Base-by-base conservation (phyloP, 345 rosid genomes). In the Isatis tinctoria region DNA sequence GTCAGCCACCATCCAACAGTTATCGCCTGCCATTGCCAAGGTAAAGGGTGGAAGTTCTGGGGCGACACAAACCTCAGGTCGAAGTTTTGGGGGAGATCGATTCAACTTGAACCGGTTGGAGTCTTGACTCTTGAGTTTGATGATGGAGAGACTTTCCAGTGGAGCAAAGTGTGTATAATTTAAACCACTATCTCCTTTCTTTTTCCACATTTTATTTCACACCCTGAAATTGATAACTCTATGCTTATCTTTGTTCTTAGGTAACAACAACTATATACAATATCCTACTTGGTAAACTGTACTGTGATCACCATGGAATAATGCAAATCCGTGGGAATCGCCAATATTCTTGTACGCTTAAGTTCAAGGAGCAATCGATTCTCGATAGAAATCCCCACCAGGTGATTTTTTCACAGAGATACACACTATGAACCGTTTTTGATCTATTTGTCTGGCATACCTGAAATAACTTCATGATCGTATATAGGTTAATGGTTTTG, bases 1-100 rank as follows among this genome's bases (percentile, higher is more conserved):
- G 99, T 95, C 35, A 92, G 99, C 78, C 99, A 95, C 79, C 99
- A 95, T 77, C 99, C 99, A 79, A 95, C 99, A 58, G 78, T 94
- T 71, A 83, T 94, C 67, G 98, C 97, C 62, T 94, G 98, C 84
- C 97, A 94, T 71, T 86, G 95, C 74, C 86, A 95, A 86, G 99
- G 99, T 62, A 87, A 82, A 81, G 98, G 99, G 26, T 95, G 99
- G 99, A 95, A 86, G 82, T 90, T 95, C 83, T 95, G 90, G 91
- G 97, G 88, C 6, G 99, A 95, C 77, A 90, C 97, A 80, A 92
- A 92, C 78, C 85, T 95, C 67, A 84, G 83, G 44, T 79, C 98
- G 22, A 95, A 95, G 83, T 92, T 95, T 77, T 92, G 99, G 99
- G 99, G 99, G 22, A 87, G 87, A 72, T 95, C 99, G 16, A 92